A percentile compares a stretch with the other conserved stretches of the same genome.
Evolutionary conservation across 2,329 filamentous ascomycete genomes (phyloP).

Genomic region (Falciphora oryzae): DNA sequence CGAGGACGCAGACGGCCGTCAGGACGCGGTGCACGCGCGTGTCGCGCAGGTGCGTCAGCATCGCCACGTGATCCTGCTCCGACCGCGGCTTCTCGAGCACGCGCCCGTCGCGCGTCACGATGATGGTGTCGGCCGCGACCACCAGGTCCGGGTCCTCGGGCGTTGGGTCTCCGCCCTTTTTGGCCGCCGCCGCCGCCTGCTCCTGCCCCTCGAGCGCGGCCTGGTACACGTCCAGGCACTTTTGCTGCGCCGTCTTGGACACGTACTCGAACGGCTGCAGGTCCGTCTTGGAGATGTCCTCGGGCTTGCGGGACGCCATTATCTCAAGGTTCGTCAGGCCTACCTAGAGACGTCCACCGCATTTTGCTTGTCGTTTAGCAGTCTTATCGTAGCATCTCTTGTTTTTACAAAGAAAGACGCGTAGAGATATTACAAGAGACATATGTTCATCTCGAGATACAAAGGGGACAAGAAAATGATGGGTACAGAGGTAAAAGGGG

Average conservation of each 20-base stretch:
- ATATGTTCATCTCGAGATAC: no score
- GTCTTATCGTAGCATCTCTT: no score
- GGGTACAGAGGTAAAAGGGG: background rate
- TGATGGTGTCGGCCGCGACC: constrained; percentile 85
- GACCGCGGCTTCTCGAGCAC: constrained; percentile 88
- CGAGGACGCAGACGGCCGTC: constrained; percentile 79
- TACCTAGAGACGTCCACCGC: constrained; percentile 42
- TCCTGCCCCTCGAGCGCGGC: constrained; percentile 35
- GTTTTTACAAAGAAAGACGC: no score
- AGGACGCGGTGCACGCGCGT: constrained; percentile 73
- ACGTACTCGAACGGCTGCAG: constrained; percentile 88
- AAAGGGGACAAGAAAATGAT: background rate
- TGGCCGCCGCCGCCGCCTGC: constrained; percentile 6
- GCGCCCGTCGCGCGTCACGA: constrained; percentile 67
- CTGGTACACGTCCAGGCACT: constrained; percentile 68
- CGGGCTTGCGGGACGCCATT: constrained; percentile 73
- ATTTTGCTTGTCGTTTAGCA: background rate
- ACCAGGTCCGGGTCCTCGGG: constrained; percentile 71
- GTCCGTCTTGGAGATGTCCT: constrained; percentile 72
- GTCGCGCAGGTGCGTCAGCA: constrained; percentile 79
- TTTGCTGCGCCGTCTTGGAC: constrained; percentile 74
- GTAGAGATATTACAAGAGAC: no score
- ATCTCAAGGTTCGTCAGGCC: constrained; percentile 80
- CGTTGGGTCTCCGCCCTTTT: constrained; percentile 23
- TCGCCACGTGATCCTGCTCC: constrained; percentile 74